Evolutionary conservation across 768 basidiomycete genomes (phyloP).

Genomic region (Chlorophyllum brunneum): DNA sequence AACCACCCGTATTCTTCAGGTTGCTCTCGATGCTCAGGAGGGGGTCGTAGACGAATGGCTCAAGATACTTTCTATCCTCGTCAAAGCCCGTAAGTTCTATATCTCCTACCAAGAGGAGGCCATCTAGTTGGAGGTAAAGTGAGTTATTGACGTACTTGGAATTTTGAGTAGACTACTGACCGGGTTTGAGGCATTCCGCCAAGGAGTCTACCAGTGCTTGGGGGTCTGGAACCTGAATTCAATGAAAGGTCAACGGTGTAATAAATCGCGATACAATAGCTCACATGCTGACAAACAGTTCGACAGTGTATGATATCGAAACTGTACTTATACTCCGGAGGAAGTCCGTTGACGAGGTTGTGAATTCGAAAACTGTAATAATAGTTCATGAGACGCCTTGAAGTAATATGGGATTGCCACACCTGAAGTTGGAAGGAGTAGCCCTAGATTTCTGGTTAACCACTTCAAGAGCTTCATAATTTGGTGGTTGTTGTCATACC

Average conservation of each 20-base stretch:
- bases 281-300: background rate
- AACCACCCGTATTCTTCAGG: background rate
- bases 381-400: background rate
- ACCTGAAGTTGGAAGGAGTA: background rate
- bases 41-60: background rate
- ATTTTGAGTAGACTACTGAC: background rate
- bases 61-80: background rate
- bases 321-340: background rate
- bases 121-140: background rate
- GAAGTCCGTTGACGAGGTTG: background rate
- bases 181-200: background rate
- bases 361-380: background rate
- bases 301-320: background rate
- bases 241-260: background rate
- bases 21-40: background rate
- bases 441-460: background rate
- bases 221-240: background rate
- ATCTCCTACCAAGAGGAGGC: background rate
- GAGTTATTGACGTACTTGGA: background rate
- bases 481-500: background rate
- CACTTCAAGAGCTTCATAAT: background rate
- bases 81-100: background rate
- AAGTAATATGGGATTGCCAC: background rate
- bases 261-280: too few relatives aligned
- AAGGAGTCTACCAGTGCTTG: background rate